Percentiles rank a stretch among this genome's conserved stretches.
Conservation (phyloP, 495 filamentous ascomycete genomes). For the Pyrenopolyporus hunteri region DNA sequence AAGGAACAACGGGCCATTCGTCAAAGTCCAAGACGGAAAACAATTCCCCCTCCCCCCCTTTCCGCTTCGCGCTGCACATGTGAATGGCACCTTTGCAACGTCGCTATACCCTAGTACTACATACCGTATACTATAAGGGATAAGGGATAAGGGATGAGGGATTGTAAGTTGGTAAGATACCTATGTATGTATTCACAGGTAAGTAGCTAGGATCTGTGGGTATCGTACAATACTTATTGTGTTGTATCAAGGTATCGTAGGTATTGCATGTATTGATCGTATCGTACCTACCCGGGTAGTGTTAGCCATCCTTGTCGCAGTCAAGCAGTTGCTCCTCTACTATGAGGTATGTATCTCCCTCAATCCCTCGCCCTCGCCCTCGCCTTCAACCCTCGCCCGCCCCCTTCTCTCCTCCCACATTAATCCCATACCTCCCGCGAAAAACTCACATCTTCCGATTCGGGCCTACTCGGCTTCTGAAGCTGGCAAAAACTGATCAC, state of each 20-base stretch:
- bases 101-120: neutral
- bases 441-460: constrained; percentile 31
- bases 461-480: constrained; percentile 36
- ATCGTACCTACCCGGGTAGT: constrained; percentile 1
- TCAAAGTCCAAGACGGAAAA: neutral
- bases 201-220: too few species aligned
- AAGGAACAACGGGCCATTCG: constrained; percentile 17
- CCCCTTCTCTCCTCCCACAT: constrained; percentile 8
- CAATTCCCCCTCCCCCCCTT: constrained; percentile 4
- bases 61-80: constrained; percentile 20
- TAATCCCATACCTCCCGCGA: neutral
- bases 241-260: too few species aligned
- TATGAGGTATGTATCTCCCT: neutral
- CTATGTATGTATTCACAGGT: neutral
- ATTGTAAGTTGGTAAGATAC: too few species aligned
- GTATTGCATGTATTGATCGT: too few species aligned
- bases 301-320: neutral
- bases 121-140: too few species aligned
- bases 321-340: neutral
- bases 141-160: too few species aligned
- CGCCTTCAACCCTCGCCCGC: neutral
- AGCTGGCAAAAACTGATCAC: constrained; percentile 9
- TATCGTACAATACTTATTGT: too few species aligned
- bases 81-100: constrained; percentile 10
- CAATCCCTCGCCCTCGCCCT: neutral